Evolutionary conservation across 2,329 filamentous ascomycete genomes (phyloP).

Genomic region (Fusarium subtropicale): DNA sequence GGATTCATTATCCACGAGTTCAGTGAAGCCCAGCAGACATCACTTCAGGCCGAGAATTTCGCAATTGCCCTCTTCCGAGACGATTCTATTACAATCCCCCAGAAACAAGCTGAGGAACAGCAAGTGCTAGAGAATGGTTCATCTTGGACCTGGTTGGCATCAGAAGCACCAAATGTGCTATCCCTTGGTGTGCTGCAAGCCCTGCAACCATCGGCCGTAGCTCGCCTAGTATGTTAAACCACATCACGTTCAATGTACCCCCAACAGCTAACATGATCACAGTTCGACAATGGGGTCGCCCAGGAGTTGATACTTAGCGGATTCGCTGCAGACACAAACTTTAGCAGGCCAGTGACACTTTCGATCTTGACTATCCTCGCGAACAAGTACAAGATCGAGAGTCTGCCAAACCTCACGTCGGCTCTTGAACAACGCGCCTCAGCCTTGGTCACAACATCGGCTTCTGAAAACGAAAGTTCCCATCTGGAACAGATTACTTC

Average conservation of each 20-base stretch:
- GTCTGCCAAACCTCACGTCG: constrained; percentile 43
- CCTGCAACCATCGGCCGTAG: constrained; percentile 51
- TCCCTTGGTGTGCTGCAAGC: constrained; percentile 55
- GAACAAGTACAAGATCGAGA: constrained; percentile 59
- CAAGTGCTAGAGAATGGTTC: constrained; percentile 29
- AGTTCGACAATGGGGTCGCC: constrained; percentile 54
- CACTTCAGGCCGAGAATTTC: constrained; percentile 50
- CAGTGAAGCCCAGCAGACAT: constrained; percentile 52
- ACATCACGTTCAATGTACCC: background rate
- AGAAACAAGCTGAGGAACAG: constrained; percentile 17
- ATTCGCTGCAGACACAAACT: constrained; percentile 29
- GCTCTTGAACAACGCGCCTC: constrained; percentile 45
- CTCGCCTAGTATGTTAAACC: constrained; percentile 50
- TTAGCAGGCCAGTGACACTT: constrained; percentile 47
- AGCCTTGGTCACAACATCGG: constrained; percentile 29
- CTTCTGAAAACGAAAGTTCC: constrained; percentile 13
- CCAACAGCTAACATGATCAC: constrained; percentile 17
- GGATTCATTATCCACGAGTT: constrained; percentile 54
- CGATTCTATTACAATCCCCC: constrained; percentile 42
- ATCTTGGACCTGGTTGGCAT: constrained; percentile 51
- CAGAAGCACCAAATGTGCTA: constrained; percentile 50
- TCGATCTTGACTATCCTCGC: constrained; percentile 57
- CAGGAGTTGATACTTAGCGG: constrained; percentile 52
- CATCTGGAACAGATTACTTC: constrained; percentile 48
- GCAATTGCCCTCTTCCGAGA: constrained; percentile 55